A percentile compares a stretch with the other conserved stretches of the same genome.
These are phyloP conservation scores for Barbatosphaeria neglecta DNA, from an alignment of 495 filamentous ascomycete genomes.

Conservation along the genomic window DNA sequence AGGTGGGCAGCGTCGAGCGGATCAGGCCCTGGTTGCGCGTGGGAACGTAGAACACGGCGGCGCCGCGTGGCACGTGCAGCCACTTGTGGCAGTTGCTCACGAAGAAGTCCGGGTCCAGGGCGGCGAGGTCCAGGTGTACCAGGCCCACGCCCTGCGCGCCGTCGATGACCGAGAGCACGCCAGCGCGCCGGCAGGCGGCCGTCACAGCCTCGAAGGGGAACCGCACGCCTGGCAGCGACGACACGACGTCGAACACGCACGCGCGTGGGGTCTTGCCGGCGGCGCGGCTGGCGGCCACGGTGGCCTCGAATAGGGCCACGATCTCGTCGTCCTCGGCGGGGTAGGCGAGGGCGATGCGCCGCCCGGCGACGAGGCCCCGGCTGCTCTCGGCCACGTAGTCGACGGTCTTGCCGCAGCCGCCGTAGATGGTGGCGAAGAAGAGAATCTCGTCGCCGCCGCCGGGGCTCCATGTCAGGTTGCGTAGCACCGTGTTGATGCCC, in stretches of 20 bases:
- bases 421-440: conserved; percentile 67
- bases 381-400: conserved; percentile 53
- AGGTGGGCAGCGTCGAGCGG: conserved; percentile 64
- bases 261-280: conserved; percentile 39
- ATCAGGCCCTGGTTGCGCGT: conserved; percentile 60
- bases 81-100: conserved; percentile 84
- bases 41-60: conserved; percentile 71
- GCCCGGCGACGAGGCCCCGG: conserved; percentile 13
- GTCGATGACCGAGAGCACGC: conserved; percentile 56
- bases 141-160: conserved; percentile 76
- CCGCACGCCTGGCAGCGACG: conserved; percentile 60
- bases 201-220: conserved; percentile 66
- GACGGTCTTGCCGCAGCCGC: conserved; percentile 58
- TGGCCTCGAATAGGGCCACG: conserved; percentile 36
- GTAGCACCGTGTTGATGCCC: conserved; percentile 68
- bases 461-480: conserved; percentile 46
- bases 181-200: conserved; percentile 48
- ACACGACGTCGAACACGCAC: conserved; percentile 71
- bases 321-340: conserved; percentile 51
- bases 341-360: conserved; percentile 33
- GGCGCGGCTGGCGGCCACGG: conserved; percentile 25
- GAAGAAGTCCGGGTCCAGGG: conserved; percentile 71
- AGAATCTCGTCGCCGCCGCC: conserved; percentile 50
- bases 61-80: conserved; percentile 73
- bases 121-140: conserved; percentile 51